Evolutionary conservation across 2,329 filamentous ascomycete species (phyloP).

Genomic region (Alternaria rosae): DNA sequence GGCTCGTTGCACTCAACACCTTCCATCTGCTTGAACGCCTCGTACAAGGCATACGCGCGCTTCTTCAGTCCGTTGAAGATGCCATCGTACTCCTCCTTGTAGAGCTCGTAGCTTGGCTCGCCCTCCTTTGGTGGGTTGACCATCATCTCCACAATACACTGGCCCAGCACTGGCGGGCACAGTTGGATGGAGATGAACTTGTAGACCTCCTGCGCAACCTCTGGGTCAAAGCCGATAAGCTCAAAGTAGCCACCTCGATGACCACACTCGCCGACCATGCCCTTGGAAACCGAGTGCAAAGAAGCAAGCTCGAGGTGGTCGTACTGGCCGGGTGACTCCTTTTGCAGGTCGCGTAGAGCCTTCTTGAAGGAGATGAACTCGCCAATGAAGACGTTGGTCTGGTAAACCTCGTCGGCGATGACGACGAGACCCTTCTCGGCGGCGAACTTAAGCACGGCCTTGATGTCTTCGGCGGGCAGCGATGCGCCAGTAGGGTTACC

Average conservation of each 20-base stretch:
- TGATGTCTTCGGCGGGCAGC: slow-evolving; percentile 79
- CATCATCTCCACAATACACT: slow-evolving; percentile 97
- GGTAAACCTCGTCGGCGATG: slow-evolving; percentile 97
- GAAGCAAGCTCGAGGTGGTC: slow-evolving; percentile 88
- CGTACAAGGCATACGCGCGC: slow-evolving; percentile 84
- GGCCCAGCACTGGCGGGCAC: slow-evolving; percentile 92
- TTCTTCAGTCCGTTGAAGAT: slow-evolving; percentile 81
- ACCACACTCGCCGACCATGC: slow-evolving; percentile 98
- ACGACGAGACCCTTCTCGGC: slow-evolving; percentile 85
- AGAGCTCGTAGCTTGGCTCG: slow-evolving; percentile 83
- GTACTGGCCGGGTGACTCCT: slow-evolving; percentile 72
- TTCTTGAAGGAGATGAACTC: slow-evolving; percentile 97
- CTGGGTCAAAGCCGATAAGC: slow-evolving; percentile 83
- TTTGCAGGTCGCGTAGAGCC: slow-evolving; percentile 80
- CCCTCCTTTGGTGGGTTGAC: slow-evolving; percentile 90
- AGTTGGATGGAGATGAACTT: slow-evolving; percentile 98
- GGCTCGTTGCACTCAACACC: slow-evolving; percentile 90
- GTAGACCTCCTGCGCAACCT: slow-evolving; percentile 93
- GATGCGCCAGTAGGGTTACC: slow-evolving; percentile 96
- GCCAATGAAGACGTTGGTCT: slow-evolving; percentile 96
- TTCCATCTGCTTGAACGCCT: slow-evolving; percentile 94
- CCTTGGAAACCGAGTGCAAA: slow-evolving; percentile 93
- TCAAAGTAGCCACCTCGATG: slow-evolving; percentile 98
- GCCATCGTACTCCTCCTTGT: slow-evolving; percentile 81
- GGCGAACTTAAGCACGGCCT: slow-evolving; percentile 85